These are phyloP conservation scores for Aspergillus ibericus DNA, from an alignment of 2,329 filamentous ascomycete species.

Conservation along the genomic window DNA sequence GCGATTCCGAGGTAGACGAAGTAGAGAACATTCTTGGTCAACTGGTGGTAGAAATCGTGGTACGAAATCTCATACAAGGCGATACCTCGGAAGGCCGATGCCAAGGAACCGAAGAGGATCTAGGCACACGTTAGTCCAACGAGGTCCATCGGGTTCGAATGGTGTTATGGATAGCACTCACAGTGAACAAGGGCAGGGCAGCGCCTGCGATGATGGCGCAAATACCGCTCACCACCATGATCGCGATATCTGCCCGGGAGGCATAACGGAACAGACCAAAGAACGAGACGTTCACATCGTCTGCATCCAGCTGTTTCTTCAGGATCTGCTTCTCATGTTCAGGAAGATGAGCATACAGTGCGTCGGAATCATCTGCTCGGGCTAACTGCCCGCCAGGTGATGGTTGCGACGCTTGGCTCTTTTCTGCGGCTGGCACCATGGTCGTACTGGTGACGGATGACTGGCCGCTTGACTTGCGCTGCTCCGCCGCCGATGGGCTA, in stretches of 20 bases:
- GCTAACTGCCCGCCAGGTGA: conserved; percentile 9
- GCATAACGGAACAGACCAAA: conserved; percentile 70
- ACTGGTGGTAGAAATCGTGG: conserved; percentile 58
- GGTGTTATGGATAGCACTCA: conserved; percentile 34
- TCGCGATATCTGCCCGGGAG: conserved; percentile 62
- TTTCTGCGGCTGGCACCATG: conserved; percentile 14
- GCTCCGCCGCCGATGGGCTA: conserved; percentile 10
- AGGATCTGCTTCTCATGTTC: conserved; percentile 66
- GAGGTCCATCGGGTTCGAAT: no score
- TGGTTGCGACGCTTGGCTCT: conserved; percentile 18
- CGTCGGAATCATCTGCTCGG: conserved; percentile 43
- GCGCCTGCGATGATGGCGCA: conserved; percentile 72
- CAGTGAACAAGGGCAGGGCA: conserved; percentile 75
- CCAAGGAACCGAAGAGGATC: conserved; percentile 72
- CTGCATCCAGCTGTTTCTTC: conserved; percentile 66
- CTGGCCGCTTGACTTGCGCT: conserved; percentile 16
- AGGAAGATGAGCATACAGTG: conserved; percentile 63
- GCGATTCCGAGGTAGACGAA: conserved; percentile 82
- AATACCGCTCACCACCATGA: conserved; percentile 62
- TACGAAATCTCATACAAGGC: conserved; percentile 53
- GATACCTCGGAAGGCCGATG: conserved; percentile 68
- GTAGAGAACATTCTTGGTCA: conserved; percentile 70
- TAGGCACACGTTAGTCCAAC: conserved; percentile 15
- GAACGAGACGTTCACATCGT: conserved; percentile 64
- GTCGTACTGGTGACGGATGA: conserved; percentile 28